phyloP scores from a whole-genome alignment of 305 asterid genomes.

The Fraxinus platypoda region DNA sequence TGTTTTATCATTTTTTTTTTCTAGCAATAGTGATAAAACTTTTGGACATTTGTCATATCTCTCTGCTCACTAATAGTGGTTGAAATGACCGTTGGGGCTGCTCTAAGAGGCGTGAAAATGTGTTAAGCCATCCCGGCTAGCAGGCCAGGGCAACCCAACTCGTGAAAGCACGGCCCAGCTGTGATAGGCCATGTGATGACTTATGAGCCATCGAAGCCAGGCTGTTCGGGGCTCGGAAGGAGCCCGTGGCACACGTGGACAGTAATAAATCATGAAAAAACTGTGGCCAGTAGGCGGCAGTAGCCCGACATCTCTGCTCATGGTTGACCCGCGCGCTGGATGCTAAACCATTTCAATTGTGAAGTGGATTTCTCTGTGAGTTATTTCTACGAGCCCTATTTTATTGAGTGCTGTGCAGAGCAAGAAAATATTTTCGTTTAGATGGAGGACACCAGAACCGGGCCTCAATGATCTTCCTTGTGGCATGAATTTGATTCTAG shows the following conservation, averaged over 20 bases:
- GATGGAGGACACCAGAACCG: neutral
- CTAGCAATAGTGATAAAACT: neutral
- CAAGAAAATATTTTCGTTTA: neutral
- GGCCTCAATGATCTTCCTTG: neutral
- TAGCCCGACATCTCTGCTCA: neutral
- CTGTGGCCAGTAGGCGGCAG: neutral
- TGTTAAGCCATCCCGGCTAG: neutral
- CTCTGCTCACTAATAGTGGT: neutral
- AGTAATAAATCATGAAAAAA: neutral
- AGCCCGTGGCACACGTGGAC: neutral
- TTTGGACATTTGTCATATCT: neutral
- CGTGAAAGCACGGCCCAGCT: neutral
- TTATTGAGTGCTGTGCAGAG: neutral
- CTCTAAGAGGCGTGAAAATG: neutral
- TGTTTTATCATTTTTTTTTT: neutral
- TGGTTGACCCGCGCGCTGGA: neutral
- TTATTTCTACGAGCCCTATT: neutral
- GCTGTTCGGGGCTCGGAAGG: neutral
- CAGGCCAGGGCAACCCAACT: neutral
- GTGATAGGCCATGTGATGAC: neutral
- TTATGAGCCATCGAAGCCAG: neutral
- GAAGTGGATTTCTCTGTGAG: neutral
- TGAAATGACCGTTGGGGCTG: neutral
- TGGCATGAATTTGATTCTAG: neutral
- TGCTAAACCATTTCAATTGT: neutral